phyloP scores from a whole-genome alignment of 2,329 filamentous ascomycete species.

The Blastomyces emzantsi region DNA sequence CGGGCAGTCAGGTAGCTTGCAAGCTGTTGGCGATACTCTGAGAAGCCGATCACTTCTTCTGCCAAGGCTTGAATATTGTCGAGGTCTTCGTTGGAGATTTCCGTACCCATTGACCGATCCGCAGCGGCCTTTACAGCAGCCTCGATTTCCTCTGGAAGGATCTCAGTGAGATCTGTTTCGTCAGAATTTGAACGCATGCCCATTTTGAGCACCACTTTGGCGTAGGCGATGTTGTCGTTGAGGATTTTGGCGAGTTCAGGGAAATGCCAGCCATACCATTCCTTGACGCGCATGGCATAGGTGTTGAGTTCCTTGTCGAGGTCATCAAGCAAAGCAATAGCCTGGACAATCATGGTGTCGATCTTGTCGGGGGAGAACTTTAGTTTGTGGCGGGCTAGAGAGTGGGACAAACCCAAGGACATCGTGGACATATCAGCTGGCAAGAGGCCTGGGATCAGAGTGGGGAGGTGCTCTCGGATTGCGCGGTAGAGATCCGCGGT shows the following conservation, averaged over 20 bases:
- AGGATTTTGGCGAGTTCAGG: slow-evolving; percentile 95
- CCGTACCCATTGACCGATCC: slow-evolving; percentile 96
- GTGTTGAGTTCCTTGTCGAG: slow-evolving; percentile 98
- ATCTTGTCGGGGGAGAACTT: slow-evolving; percentile 99
- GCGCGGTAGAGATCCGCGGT: slow-evolving; percentile 88
- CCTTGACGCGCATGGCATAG: slow-evolving; percentile 98
- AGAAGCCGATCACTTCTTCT: slow-evolving; percentile 85
- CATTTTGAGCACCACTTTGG: slow-evolving; percentile 76
- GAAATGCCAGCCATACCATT: slow-evolving; percentile 99
- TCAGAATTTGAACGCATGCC: slow-evolving; percentile 78
- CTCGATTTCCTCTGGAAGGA: slow-evolving; percentile 94
- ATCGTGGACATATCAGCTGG: slow-evolving; percentile 86
- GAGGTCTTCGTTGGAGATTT: slow-evolving; percentile 86
- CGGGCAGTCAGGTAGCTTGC: slow-evolving; percentile 81
- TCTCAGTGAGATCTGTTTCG: slow-evolving; percentile 70
- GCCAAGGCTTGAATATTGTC: slow-evolving; percentile 87
- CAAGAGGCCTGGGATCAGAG: slow-evolving; percentile 79
- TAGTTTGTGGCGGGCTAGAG: slow-evolving; percentile 91
- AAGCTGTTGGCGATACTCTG: slow-evolving; percentile 80
- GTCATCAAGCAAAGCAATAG: slow-evolving; percentile 86
- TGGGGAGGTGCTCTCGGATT: slow-evolving; percentile 82
- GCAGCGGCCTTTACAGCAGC: slow-evolving; percentile 83
- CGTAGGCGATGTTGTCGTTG: slow-evolving; percentile 93
- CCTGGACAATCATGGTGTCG: slow-evolving; percentile 98
- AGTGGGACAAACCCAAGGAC: slow-evolving; percentile 93